Percentiles rank a stretch among this genome's conserved stretches.
These are phyloP conservation scores for Byssothecium circinans DNA, from an alignment of 2,329 filamentous ascomycete genomes.

Conservation along the genomic window DNA sequence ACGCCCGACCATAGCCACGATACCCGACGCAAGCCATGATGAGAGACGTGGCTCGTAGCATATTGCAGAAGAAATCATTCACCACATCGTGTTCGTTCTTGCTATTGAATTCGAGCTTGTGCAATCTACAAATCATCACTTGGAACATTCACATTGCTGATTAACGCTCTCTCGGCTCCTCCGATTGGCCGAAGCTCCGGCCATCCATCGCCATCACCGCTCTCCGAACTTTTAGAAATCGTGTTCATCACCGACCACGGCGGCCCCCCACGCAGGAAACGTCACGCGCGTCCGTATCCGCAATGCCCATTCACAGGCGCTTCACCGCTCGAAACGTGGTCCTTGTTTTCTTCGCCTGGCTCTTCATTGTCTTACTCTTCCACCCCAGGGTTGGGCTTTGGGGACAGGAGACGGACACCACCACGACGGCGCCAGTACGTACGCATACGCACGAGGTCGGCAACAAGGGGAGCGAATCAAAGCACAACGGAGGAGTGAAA, in stretches of 20 bases:
- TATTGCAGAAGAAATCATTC: too few relatives aligned
- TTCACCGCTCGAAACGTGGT: slow-evolving; percentile 32
- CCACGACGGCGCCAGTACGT: neutral
- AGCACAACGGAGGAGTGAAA: slow-evolving; percentile 1
- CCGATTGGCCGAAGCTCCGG: neutral
- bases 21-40: too few relatives aligned
- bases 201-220: neutral
- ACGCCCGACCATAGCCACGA: too few relatives aligned
- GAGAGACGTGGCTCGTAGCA: too few relatives aligned
- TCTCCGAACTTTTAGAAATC: neutral
- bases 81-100: too few relatives aligned
- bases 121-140: too few relatives aligned
- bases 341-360: slow-evolving; percentile 23
- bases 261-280: neutral
- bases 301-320: slow-evolving; percentile 30
- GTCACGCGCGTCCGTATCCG: slow-evolving; percentile 2
- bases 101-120: too few relatives aligned
- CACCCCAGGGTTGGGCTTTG: slow-evolving; percentile 32
- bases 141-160: neutral
- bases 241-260: neutral
- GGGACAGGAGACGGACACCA: neutral
- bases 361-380: slow-evolving; percentile 25
- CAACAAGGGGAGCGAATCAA: too few relatives aligned
- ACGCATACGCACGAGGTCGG: too few relatives aligned
- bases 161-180: neutral